These are phyloP conservation scores for Aeschynomene evenia DNA, from an alignment of 306 rosid genomes.

Conservation along the genomic window DNA sequence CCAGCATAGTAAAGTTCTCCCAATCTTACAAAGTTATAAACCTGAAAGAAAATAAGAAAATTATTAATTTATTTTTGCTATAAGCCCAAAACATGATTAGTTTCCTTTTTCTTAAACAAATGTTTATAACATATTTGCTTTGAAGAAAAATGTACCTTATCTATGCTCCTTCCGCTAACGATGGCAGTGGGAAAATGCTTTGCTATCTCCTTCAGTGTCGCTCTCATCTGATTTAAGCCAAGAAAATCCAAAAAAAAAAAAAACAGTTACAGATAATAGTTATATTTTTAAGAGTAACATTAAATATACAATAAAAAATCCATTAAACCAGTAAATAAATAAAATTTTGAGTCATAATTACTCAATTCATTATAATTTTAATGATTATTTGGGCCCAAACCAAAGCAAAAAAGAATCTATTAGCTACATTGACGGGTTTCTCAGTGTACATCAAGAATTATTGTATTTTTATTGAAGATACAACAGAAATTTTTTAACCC, in stretches of 20 bases:
- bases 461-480: neutral
- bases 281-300: no score
- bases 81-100: no score
- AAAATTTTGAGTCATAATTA: no score
- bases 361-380: no score
- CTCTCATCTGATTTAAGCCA: conserved; percentile 70
- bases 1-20: conserved; percentile 89
- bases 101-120: no score
- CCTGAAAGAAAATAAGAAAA: conserved; percentile 39
- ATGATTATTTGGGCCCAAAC: no score
- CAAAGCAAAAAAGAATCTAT: no score
- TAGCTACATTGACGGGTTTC: no score
- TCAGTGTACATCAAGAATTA: no score
- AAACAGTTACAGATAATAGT: neutral
- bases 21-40: conserved; percentile 67
- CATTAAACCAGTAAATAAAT: no score
- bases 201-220: conserved; percentile 59
- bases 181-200: conserved; percentile 83
- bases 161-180: conserved; percentile 83
- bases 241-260: neutral
- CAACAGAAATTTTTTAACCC: neutral
- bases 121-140: neutral
- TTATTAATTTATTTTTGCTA: neutral
- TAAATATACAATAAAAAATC: no score
- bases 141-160: conserved; percentile 63